Base-by-base conservation (phyloP, 2,329 filamentous ascomycete genomes). In the Hypoxylon sp. region DNA sequence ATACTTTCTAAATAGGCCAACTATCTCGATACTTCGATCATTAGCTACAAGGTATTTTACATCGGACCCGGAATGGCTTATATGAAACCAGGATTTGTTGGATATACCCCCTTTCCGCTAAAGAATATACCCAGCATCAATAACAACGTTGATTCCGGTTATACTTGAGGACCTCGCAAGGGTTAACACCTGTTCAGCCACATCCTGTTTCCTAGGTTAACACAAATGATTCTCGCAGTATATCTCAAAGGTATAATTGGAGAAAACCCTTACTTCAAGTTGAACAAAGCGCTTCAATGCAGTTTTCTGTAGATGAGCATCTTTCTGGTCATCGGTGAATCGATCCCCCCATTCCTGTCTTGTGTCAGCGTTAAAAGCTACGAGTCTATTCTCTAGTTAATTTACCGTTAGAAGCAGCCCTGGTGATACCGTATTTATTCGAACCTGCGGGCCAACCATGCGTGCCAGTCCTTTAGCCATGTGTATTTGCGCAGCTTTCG, bases 401-500 rank as follows among this genome's bases (percentile, higher is more conserved):
- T 20, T 34, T 70, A 81, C 80, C 56, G 81, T 83, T 56, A 82
- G 66, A 64, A 83, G 70, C n/a, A 86, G 65, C 0, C 85, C 85
- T 0, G 85, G 85, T 5, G 80, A 82, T 0, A 87, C 82, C 32
- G 77, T 79, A 63, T 87, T 88, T 5, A 87, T 84, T 11, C 85
- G 70, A 13, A 87, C 82, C 47, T 78, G 79, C 0, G 84, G 84
- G 2, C 79, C 80, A 20, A 80, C 80, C 43, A 83, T 81, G 2
- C 78, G 72, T 0, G 85, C 85, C 30, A 87, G 76, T 6, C 79
- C 78, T 66, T 84, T 85, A 10, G 79, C 78, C 11, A 87, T 78
- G 69, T 87, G 84, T 41, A 87, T 77, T 56, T 88, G 85, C 10
- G 91, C 91, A 2, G 91, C 85, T 76, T 94, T 94, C 32, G 89